These are phyloP conservation scores for Anthracocystis panici-leucophaei DNA, from an alignment of 1,284 basidiomycete species.

Conservation along the genomic window DNA sequence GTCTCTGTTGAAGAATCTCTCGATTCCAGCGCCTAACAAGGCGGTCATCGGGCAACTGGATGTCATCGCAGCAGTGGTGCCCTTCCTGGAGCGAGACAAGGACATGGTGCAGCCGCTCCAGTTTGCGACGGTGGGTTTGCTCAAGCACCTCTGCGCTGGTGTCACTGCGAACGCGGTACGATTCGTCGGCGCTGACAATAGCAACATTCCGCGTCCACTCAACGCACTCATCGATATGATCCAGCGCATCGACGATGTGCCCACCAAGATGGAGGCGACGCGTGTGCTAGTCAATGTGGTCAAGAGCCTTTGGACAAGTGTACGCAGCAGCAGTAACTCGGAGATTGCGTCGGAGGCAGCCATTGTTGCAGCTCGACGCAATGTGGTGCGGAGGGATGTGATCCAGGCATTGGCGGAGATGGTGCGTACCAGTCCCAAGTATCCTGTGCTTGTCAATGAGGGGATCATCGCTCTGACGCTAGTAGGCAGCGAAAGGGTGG, in stretches of 20 bases:
- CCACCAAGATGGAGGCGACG: conserved; percentile 88
- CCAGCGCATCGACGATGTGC: conserved; percentile 81
- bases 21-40: conserved; percentile 62
- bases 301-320: conserved; percentile 58
- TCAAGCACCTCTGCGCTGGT: conserved; percentile 86
- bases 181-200: conserved; percentile 72
- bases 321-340: conserved; percentile 1
- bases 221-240: conserved; percentile 80
- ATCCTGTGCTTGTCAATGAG: conserved; percentile 88
- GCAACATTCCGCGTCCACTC: conserved; percentile 70
- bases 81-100: conserved; percentile 45
- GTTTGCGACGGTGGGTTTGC: conserved; percentile 84
- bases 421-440: conserved; percentile 80
- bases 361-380: conserved; percentile 11
- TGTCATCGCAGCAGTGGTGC: conserved; percentile 31
- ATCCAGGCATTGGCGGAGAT: conserved; percentile 77
- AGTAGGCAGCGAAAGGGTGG: conserved; percentile 76
- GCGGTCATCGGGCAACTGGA: conserved; percentile 36
- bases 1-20: conserved; percentile 61
- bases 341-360: conserved; percentile 1
- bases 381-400: conserved; percentile 39
- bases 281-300: conserved; percentile 86
- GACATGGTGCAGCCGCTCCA: conserved; percentile 76
- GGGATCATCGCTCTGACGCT: conserved; percentile 85
- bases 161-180: conserved; percentile 73